These are phyloP conservation scores for Gloeostereum incarnatum DNA, from an alignment of 768 basidiomycete species.

Conservation along the genomic window DNA sequence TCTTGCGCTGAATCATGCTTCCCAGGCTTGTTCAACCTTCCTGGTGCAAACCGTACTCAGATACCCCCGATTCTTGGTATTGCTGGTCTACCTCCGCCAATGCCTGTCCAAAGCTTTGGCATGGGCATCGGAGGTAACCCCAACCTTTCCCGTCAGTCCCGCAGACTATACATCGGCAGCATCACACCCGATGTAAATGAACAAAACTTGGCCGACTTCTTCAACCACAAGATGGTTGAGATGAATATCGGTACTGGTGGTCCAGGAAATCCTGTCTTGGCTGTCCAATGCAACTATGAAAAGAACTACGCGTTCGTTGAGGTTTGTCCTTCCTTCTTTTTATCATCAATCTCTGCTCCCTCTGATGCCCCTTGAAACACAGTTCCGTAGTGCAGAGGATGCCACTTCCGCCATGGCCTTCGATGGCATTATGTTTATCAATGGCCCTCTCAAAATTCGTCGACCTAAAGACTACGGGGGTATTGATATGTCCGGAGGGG, in stretches of 20 bases:
- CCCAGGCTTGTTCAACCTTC: constrained; percentile 90
- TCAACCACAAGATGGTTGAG: constrained; percentile 94
- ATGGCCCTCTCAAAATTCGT: constrained; percentile 93
- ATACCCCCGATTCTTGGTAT: constrained; percentile 76
- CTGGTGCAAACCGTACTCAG: constrained; percentile 87
- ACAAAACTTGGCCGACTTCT: constrained; percentile 85
- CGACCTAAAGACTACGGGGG: constrained; percentile 97
- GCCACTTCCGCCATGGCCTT: constrained; percentile 96
- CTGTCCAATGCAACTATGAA: constrained; percentile 95
- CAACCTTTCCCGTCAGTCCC: constrained; percentile 86
- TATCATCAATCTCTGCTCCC: background rate
- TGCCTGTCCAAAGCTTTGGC: constrained; percentile 78
- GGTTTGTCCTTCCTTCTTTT: constrained; percentile 32
- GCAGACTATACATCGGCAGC: constrained; percentile 93
- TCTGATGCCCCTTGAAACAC: constrained; percentile 10
- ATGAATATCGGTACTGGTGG: constrained; percentile 79
- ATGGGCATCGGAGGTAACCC: constrained; percentile 84
- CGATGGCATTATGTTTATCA: constrained; percentile 94
- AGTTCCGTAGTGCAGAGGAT: constrained; percentile 98
- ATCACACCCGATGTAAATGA: constrained; percentile 94
- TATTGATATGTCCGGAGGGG: constrained; percentile 45
- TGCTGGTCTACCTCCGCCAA: constrained; percentile 73
- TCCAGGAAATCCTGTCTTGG: constrained; percentile 84
- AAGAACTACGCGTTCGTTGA: constrained; percentile 99
- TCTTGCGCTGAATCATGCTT: constrained; percentile 9